These are phyloP conservation scores for Pythium coloratum DNA, from an alignment of 352 stramenopile genomes.

Conservation along the genomic window DNA sequence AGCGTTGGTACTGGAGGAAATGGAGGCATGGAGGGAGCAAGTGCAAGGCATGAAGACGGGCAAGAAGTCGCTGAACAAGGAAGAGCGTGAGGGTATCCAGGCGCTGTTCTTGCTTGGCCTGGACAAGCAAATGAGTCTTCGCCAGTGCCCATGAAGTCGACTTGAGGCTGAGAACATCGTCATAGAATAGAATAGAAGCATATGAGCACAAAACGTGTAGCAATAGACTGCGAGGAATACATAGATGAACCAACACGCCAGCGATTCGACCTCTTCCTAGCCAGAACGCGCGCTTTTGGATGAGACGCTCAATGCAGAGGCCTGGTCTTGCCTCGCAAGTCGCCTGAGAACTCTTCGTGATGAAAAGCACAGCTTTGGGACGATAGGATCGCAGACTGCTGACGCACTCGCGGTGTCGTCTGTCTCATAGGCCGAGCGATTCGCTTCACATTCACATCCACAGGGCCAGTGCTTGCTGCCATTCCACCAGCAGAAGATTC, in stretches of 20 bases:
- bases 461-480: background rate
- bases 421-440: no score
- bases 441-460: slow-evolving; percentile 7
- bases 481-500: slow-evolving; percentile 23
- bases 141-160: slow-evolving; percentile 4
- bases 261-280: background rate
- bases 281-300: no score
- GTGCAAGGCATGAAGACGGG: background rate
- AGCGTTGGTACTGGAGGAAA: slow-evolving; percentile 11
- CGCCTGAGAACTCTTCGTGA: no score
- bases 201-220: background rate
- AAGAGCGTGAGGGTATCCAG: slow-evolving; percentile 22
- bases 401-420: no score
- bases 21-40: slow-evolving; percentile 18
- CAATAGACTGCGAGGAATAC: background rate
- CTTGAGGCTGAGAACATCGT: background rate
- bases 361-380: no score
- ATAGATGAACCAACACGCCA: background rate
- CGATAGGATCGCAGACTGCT: no score
- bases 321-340: no score
- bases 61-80: background rate
- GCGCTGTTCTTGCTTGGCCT: slow-evolving; percentile 26
- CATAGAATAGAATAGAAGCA: slow-evolving; percentile 16
- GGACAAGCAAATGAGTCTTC: slow-evolving; percentile 27
- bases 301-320: no score